Evolutionary conservation across 2,329 filamentous ascomycete species (phyloP), one percentile per base, ranked within the genome.

Genomic region (Fusarium drepaniforme): DNA sequence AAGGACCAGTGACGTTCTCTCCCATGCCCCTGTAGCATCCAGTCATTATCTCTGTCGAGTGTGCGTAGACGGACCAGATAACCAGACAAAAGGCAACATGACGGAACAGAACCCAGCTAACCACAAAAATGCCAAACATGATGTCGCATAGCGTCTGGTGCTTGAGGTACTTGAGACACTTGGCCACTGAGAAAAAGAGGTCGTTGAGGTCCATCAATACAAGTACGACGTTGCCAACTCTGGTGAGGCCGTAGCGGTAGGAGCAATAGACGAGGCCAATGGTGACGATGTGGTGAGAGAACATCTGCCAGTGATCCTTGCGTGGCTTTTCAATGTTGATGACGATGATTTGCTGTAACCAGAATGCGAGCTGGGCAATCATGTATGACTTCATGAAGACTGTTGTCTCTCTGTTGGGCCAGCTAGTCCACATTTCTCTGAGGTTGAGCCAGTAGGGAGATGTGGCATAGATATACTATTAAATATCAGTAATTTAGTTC

Each of bases 221-320:
- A 61, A 99, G 86, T 67, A 98, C 95, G 49, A 97, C 89, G 78
- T 96, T 96, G 62, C 94, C 96, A 15, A 98, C 94, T 46, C 93
- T 93, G 65, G 93, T 97, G 79, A 95, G 92, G 79, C 96, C 92
- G 82, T 97, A 98, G 74, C 92, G 90, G 82, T 98, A 98, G 70
- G 93, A 96, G 35, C 92, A 89, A 61, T 92, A 91, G 71, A 98
- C 91, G 49, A 99, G 90, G 3, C 87, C 86, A 79, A 92, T 94
- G 18, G 97, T 99, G 80, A 98, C 92, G 81, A 98, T 90, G 84
- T 99, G 97, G 82, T 98, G 97, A 18, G 91, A 92, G 75, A 98
- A 90, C 97, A 98, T 98, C 83, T 98, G 96, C 86, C 91, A 93
- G 83, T 98, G 93, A 79, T 99, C 97, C 84, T 98, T 98, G 79